Conservation (phyloP, 2,329 filamentous ascomycete genomes). For the Dactylonectria macrodidyma region DNA sequence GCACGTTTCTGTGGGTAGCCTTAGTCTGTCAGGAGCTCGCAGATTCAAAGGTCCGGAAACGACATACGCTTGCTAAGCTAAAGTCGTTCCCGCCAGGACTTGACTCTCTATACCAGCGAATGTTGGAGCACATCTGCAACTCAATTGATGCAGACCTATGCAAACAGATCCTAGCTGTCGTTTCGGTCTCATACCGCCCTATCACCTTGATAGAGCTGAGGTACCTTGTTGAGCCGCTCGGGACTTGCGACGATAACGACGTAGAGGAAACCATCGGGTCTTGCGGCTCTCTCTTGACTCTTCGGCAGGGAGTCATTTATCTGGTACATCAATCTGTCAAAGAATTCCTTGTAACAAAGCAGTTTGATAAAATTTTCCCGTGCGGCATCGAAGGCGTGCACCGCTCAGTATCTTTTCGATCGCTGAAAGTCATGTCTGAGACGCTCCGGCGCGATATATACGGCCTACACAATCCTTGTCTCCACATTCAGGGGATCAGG, state of each 20-base stretch:
- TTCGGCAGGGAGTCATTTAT: slow-evolving; percentile 38
- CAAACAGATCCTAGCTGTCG: slow-evolving; percentile 51
- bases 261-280: slow-evolving; percentile 49
- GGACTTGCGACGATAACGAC: slow-evolving; percentile 28
- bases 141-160: slow-evolving; percentile 50
- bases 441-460: no score
- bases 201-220: slow-evolving; percentile 53
- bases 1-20: slow-evolving; percentile 29
- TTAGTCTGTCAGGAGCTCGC: slow-evolving; percentile 37
- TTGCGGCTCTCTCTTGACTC: slow-evolving; percentile 58
- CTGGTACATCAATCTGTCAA: no score
- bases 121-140: slow-evolving; percentile 52
- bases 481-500: no score
- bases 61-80: slow-evolving; percentile 38
- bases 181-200: slow-evolving; percentile 53
- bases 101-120: slow-evolving; percentile 54
- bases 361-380: no score
- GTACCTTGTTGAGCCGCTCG: slow-evolving; percentile 36
- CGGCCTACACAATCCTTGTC: no score
- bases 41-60: not conserved
- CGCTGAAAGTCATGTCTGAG: no score
- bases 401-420: no score
- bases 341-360: no score
- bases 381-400: no score
- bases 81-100: slow-evolving; percentile 53